Evolutionary conservation across 202 grass and related monocot genomes (phyloP).

Genomic region (Miscanthus sacchariflorus): DNA sequence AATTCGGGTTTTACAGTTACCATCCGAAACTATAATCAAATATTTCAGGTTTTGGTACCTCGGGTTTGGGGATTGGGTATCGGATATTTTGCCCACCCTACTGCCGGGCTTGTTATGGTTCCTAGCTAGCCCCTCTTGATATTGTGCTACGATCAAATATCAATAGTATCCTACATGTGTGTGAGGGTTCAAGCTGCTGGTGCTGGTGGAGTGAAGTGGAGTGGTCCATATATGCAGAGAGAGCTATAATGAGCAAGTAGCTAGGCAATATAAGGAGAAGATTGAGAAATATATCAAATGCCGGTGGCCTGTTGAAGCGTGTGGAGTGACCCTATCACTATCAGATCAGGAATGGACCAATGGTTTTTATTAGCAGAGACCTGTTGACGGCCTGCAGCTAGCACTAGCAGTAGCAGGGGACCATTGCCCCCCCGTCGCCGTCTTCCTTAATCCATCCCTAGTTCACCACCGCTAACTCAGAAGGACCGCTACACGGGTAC

Average conservation of each 20-base stretch:
- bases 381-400: not conserved
- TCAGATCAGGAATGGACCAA: not conserved
- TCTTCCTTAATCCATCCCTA: slow-evolving; percentile 4
- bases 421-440: not conserved
- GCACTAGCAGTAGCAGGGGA: not conserved
- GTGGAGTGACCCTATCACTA: not conserved
- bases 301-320: not conserved
- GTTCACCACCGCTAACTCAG: slow-evolving; percentile 4
- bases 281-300: not conserved
- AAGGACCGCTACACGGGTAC: too few relatives aligned
- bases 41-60: too few relatives aligned
- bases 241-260: not conserved
- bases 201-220: not conserved
- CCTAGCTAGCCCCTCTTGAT: not conserved
- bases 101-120: not conserved
- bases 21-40: too few relatives aligned
- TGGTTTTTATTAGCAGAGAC: not conserved
- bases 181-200: not conserved
- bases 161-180: not conserved
- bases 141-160: not conserved
- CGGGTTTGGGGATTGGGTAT: too few relatives aligned
- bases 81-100: too few relatives aligned
- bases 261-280: not conserved
- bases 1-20: too few relatives aligned
- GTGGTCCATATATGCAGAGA: not conserved